These are phyloP conservation scores for Aspergillus costaricaensis DNA, from an alignment of 2,329 filamentous ascomycete genomes.

Conservation along the genomic window DNA sequence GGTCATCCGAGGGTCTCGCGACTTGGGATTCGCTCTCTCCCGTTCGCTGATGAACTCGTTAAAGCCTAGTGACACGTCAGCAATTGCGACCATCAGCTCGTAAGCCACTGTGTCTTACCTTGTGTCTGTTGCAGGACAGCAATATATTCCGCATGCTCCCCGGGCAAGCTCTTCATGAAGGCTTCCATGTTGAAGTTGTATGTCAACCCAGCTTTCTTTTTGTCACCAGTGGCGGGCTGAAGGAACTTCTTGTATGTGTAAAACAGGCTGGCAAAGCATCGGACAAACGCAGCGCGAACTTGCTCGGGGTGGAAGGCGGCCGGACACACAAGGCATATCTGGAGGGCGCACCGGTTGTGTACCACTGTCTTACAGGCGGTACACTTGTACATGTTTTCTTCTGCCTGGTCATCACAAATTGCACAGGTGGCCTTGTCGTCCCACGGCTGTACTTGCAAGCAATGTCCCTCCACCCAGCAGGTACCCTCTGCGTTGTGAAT, in stretches of 20 bases:
- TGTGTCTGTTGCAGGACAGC: constrained; percentile 65
- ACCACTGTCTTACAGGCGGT: constrained; percentile 52
- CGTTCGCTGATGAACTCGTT: constrained; percentile 67
- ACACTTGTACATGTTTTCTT: constrained; percentile 57
- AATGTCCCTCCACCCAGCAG: constrained; percentile 52
- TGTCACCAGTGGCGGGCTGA: constrained; percentile 59
- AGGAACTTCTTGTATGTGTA: constrained; percentile 70
- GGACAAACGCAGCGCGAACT: constrained; percentile 67
- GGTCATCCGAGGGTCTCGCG: constrained; percentile 59
- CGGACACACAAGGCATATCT: constrained; percentile 66
- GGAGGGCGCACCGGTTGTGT: constrained; percentile 61
- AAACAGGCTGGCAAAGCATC: constrained; percentile 68
- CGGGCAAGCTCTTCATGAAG: constrained; percentile 64
- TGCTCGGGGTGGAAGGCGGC: constrained; percentile 67
- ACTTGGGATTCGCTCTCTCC: constrained; percentile 53
- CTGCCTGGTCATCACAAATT: constrained; percentile 58
- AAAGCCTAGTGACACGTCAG: constrained; percentile 47
- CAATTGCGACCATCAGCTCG: neutral
- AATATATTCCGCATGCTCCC: constrained; percentile 66
- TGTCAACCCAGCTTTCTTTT: constrained; percentile 62
- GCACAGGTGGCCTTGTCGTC: constrained; percentile 49
- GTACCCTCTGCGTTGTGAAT: constrained; percentile 45
- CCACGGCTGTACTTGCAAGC: constrained; percentile 46
- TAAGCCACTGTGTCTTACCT: constrained; percentile 38
- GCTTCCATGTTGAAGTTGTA: constrained; percentile 69